Base-by-base conservation (phyloP, 352 stramenopile species). In the Stephanocyclus meneghinianus region DNA sequence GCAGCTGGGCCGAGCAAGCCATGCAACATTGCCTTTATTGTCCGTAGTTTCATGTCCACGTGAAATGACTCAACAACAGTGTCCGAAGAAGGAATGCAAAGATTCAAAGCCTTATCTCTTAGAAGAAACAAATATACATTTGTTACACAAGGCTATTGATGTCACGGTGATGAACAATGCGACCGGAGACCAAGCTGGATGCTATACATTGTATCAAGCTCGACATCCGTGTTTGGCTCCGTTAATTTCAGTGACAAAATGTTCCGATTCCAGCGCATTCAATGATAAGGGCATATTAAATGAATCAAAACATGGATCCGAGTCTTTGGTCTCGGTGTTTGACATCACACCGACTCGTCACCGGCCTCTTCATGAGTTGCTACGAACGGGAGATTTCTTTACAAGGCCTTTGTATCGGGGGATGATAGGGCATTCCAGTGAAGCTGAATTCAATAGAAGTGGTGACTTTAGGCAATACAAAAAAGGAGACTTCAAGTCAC, bases 131-230 rank as follows among this genome's bases (percentile, higher is more conserved):
- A 83, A 83, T 30, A 56, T 83, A 44, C 44, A 74, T 74, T 55
- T 78, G 29, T 42, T 83, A 10, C 55, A 78, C 53, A 83, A 74
- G 47, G 2, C 29, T 1, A 69, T 63, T 35, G 40, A 71, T 29
- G 53, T 83, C 26, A 50, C 48, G 30, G 60, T 76, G 7, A 76
- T 45, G 42, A 67, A 42, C 40, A 73, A 67, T 13, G 21, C 32
- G 10, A 26, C 60, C 2, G 42, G 60, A 56, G n/a, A 68, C 2
- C 4, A 40, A 59, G 13, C 47, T n/a, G 59, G 61, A 42, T 32
- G 40, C 11, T 78, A 78, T 53, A 74, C 30, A 37, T 53, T 83
- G n/a, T 83, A 83, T 60, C 68, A 83, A 62, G 75, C 75, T 32
- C 55, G 68, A 26, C 75, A 83, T 60, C 75, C 75, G 32, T 71